Conservation (phyloP, 176 grass and related monocot genomes). For the Oryza punctata region DNA sequence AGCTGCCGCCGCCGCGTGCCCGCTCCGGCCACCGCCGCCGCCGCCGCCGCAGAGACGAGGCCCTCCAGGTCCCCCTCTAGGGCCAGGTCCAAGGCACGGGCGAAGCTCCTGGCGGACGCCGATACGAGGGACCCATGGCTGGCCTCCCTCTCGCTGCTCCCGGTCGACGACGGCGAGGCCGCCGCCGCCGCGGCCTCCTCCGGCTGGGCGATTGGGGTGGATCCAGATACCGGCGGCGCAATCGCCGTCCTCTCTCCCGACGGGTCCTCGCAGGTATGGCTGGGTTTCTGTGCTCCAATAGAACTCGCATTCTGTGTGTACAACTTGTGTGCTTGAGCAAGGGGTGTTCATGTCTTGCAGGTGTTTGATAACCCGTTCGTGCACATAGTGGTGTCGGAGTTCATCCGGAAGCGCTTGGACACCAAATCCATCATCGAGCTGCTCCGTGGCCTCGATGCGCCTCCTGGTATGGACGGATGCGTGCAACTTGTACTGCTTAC, state of each 20-base stretch:
- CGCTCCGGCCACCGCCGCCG: background rate
- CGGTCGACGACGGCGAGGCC: conserved; percentile 10
- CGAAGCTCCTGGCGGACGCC: conserved; percentile 53
- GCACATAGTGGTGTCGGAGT: conserved; percentile 73
- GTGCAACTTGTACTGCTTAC: background rate
- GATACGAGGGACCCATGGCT: conserved; percentile 68
- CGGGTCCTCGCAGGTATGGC: conserved; percentile 48
- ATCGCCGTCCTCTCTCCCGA: conserved; percentile 72
- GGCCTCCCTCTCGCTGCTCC: conserved; percentile 68
- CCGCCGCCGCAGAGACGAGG: background rate
- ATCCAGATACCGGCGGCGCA: conserved; percentile 75
- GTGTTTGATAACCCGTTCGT: conserved; percentile 81
- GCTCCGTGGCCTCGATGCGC: conserved; percentile 71
- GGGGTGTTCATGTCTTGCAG: conserved; percentile 34
- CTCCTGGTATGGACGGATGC: conserved; percentile 62
- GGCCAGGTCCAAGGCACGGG: conserved; percentile 47
- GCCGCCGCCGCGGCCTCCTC: background rate
- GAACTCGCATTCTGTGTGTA: background rate
- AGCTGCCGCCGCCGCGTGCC: conserved; percentile 11
- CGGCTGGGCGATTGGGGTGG: conserved; percentile 79
- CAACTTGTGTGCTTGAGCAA: conserved; percentile 4
- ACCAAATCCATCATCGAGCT: conserved; percentile 83
- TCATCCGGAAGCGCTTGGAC: conserved; percentile 78
- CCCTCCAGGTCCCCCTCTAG: conserved; percentile 23
- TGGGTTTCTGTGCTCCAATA: conserved; percentile 1